A percentile compares a stretch with the other conserved stretches of the same genome.
Conservation (phyloP, 2,329 filamentous ascomycete genomes). For the Aaosphaeria arxii region DNA sequence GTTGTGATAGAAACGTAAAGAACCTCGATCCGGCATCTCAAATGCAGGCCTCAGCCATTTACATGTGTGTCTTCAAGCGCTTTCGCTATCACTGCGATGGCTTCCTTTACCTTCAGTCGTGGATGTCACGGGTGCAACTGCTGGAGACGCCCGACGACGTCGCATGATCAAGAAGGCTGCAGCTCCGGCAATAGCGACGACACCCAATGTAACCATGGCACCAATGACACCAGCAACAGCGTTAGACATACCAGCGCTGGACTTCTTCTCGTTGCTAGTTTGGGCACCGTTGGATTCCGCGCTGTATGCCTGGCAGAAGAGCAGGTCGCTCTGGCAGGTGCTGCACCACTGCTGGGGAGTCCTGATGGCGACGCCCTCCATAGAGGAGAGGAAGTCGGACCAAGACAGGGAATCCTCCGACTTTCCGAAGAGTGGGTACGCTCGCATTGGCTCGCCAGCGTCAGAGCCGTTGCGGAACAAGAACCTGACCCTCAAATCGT, state of each 20-base stretch:
- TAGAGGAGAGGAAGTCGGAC: slow-evolving; percentile 40
- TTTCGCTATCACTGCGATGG: neutral
- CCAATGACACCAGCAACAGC: slow-evolving; percentile 52
- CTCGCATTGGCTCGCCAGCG: slow-evolving; percentile 18
- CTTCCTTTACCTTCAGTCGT: neutral
- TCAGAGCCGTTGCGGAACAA: slow-evolving; percentile 52
- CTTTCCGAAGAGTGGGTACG: slow-evolving; percentile 50
- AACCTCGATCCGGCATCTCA: too few relatives aligned
- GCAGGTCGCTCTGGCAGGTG: slow-evolving; percentile 40
- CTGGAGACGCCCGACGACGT: neutral
- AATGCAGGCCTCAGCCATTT: too few relatives aligned
- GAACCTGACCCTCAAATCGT: slow-evolving; percentile 51
- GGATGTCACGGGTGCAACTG: neutral
- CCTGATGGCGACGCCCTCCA: slow-evolving; percentile 13
- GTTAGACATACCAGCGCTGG: slow-evolving; percentile 29
- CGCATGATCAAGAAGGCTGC: neutral
- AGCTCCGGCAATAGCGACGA: slow-evolving; percentile 17
- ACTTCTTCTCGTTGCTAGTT: neutral
- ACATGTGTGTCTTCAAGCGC: neutral
- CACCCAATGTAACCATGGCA: slow-evolving; percentile 46
- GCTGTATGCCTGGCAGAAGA: slow-evolving; percentile 48
- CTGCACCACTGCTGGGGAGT: slow-evolving; percentile 50
- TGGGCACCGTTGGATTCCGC: neutral
- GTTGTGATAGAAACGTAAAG: too few relatives aligned
- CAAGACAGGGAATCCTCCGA: slow-evolving; percentile 43